Evolutionary conservation across 2,329 filamentous ascomycete genomes (phyloP), one percentile per base, ranked within the genome.

Genomic region (Scedosporium boydii): DNA sequence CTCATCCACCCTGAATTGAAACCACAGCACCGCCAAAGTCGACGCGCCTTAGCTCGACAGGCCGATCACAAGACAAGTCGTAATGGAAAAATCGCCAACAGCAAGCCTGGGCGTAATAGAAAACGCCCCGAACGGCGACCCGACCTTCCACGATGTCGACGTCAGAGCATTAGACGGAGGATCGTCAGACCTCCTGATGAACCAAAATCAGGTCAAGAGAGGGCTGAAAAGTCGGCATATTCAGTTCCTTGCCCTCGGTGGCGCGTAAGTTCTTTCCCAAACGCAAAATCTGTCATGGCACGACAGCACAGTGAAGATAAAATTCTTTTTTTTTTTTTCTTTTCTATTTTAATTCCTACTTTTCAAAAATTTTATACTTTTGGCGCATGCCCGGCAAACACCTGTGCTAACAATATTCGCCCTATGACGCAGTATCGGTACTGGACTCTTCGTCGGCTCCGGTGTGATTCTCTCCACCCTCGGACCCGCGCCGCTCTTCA

Each of bases 401-500:
- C 10, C 3, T 38, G 34, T 14, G 10, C 34, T 51, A 51, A 51
- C 46, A 51, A 26, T 26, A 56, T 27, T 56, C 55, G 81, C 9
- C 9, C 6, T 6, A 48, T 21, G n/a, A 48, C 14, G 82, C 64
- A 83, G 81, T 23, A 87, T 87, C 65, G 85, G 85, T 62, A 87
- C 85, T 3, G 85, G 85, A 67, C 78, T 87, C 21, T 87, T 87
- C 70, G 79, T 88, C 64, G 83, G 84, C 62, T 84, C 82, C 44
- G 85, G 85, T 26, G 74, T 74, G 63, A 83, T 85, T 60, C 74
- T 87, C 60, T 75, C 79, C 41, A 73, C 75, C 9, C 80, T 81
- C 29, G 86, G 86, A 1, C 86, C 86, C 2, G 87, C 86, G 4
- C 86, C 88, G 0, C 75, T 91, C 16, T 81, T 91, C 70, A 86